phyloP scores from a whole-genome alignment of 257 asterid species.

The Parsonsia alboflavescens region DNA sequence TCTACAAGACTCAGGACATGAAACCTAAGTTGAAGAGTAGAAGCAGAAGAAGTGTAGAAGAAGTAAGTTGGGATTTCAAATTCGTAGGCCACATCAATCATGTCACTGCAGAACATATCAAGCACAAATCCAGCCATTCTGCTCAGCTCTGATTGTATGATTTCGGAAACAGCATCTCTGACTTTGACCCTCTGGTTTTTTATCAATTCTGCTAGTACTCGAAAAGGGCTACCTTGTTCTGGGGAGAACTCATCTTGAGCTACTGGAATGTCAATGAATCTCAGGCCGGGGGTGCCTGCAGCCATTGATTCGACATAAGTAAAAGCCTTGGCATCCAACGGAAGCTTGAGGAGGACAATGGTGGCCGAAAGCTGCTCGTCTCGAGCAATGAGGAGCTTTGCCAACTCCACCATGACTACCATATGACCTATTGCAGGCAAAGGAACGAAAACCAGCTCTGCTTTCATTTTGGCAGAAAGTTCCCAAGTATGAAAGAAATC shows the following conservation, averaged over 20 bases:
- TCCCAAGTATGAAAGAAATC: neutral
- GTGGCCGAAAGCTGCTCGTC: conserved; percentile 41
- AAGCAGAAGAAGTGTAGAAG: conserved; percentile 14
- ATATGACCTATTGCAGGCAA: conserved; percentile 52
- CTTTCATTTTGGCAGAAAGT: neutral
- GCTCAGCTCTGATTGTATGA: conserved; percentile 9
- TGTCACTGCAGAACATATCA: conserved; percentile 51
- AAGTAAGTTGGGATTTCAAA: conserved; percentile 18
- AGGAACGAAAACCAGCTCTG: conserved; percentile 51
- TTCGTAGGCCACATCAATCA: conserved; percentile 41
- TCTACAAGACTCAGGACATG: neutral
- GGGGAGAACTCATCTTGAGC: neutral
- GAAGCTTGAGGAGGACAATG: conserved; percentile 31
- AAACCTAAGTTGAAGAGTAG: neutral
- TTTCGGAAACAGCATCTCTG: conserved; percentile 21
- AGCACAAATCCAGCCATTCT: conserved; percentile 35
- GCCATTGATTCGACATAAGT: conserved; percentile 22
- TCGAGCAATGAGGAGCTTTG: conserved; percentile 46
- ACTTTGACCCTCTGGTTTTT: conserved; percentile 22
- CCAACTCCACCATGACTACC: conserved; percentile 44
- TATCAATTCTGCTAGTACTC: neutral
- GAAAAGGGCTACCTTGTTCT: neutral
- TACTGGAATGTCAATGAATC: conserved; percentile 5
- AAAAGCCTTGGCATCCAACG: conserved; percentile 25
- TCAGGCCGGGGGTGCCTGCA: conserved; percentile 1